Base-by-base conservation (phyloP, 768 basidiomycete genomes). In the Boletus reticulatus region DNA sequence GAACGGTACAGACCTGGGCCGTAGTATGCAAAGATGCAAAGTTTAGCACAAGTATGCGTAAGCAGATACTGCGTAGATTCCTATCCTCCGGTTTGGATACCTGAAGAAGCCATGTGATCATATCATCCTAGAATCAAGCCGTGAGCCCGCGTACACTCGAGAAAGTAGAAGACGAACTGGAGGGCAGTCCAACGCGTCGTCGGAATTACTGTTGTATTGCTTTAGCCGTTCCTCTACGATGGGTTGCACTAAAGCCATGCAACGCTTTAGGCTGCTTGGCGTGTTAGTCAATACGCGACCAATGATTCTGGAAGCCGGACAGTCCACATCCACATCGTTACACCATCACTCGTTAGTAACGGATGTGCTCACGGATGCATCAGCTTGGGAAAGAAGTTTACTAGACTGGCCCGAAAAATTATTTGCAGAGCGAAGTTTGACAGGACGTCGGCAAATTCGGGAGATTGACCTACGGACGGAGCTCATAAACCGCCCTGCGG, bases 71-170 rank as follows among this genome's bases (percentile, higher is more conserved):
- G 48, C 57, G 62, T 57, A 61, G 62, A 58, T 62, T 76, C 60
- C 55, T 61, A 32, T 58, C 68, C 57, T 62, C 62, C 41, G 41
- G 67, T 50, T 53, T 53, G 24, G 69, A 66, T 13, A 69, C 69
- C 11, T 70, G 70, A 59, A 78, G 67, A n/a, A 78, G 61, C 78
- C 75, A 77, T 32, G 68, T 69, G 13, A 78, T 66, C 61, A 76
- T 45, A 57, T 78, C 77, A 43, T 73, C 71, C 75, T 75, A 45
- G 19, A 34, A 4, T 29, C 13, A 39, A 47, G 27, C 44, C 32
- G 29, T 62, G 6, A 63, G 58, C 47, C 49, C 34, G 37, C 32
- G 51, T 43, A 50, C 31, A 8, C 27, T 47, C 32, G 19, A 43
- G 50, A 32, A 48, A 56, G 44, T 14, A 38, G 20, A 56, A 34